phyloP scores from a whole-genome alignment of 2,329 filamentous ascomycete genomes.

The Cladosporium sp. region DNA sequence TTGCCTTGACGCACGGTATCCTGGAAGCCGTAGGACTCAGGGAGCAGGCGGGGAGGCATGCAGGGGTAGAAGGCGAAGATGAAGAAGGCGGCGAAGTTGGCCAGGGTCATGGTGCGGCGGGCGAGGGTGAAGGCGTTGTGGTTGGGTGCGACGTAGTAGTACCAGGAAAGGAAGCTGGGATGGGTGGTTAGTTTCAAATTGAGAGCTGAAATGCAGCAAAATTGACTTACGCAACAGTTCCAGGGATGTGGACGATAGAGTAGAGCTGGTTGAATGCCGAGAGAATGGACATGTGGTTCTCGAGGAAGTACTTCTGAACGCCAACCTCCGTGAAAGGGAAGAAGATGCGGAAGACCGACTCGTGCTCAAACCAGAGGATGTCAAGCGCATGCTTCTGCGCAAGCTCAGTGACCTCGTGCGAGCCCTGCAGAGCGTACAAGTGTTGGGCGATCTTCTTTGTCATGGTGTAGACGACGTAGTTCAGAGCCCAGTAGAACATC shows the following conservation, averaged over 20 bases:
- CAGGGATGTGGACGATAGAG: constrained; percentile 61
- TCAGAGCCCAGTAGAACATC: constrained; percentile 73
- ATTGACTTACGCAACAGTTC: constrained; percentile 55
- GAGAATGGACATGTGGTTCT: constrained; percentile 53
- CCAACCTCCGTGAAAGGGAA: constrained; percentile 55
- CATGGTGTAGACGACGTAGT: constrained; percentile 63
- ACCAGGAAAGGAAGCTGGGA: constrained; percentile 61
- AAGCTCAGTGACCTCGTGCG: constrained; percentile 55
- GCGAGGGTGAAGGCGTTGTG: constrained; percentile 47
- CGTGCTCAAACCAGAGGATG: constrained; percentile 57
- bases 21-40: constrained; percentile 46
- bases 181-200: constrained; percentile 2
- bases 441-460: constrained; percentile 41
- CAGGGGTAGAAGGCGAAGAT: constrained; percentile 56
- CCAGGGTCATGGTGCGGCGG: constrained; percentile 50
- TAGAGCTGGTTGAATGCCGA: constrained; percentile 60
- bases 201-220: constrained; percentile 8
- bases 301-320: constrained; percentile 59
- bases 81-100: constrained; percentile 55
- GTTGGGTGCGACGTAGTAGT: constrained; percentile 59
- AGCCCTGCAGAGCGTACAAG: constrained; percentile 33
- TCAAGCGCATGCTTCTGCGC: constrained; percentile 57
- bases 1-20: constrained; percentile 51
- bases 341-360: constrained; percentile 51
- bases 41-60: constrained; percentile 53